Evolutionary conservation across 495 filamentous ascomycete species (phyloP).

Genomic region (Staphylotrichum tortipilum): DNA sequence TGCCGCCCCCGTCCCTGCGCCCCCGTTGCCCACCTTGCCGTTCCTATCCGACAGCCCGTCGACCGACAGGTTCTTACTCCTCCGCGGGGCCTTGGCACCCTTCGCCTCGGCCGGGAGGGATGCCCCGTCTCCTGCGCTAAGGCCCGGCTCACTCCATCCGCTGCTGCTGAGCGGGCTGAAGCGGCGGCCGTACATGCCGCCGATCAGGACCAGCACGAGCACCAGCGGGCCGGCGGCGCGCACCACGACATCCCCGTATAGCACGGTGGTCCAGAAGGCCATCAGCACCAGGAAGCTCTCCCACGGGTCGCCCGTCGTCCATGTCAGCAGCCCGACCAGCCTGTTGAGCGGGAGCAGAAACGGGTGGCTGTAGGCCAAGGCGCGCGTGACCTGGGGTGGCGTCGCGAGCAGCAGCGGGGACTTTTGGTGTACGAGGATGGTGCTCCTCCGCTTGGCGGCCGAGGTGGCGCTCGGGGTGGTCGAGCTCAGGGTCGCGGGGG

Average conservation of each 20-base stretch:
- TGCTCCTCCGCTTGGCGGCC: constrained; percentile 69
- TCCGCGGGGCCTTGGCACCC: constrained; percentile 9
- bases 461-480: constrained; percentile 43
- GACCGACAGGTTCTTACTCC: constrained; percentile 25
- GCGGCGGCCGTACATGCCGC: constrained; percentile 85
- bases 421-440: constrained; percentile 93
- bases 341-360: constrained; percentile 83
- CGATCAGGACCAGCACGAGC: constrained; percentile 66
- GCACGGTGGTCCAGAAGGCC: constrained; percentile 71
- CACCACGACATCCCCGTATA: constrained; percentile 79
- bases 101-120: constrained; percentile 11
- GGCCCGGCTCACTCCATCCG: constrained; percentile 50
- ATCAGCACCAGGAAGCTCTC: constrained; percentile 87
- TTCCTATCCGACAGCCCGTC: constrained; percentile 39
- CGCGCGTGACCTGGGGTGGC: constrained; percentile 84
- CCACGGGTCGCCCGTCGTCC: constrained; percentile 90
- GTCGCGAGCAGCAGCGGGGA: constrained; percentile 88
- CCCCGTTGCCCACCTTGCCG: constrained; percentile 31
- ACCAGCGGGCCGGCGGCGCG: constrained; percentile 74
- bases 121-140: constrained; percentile 15
- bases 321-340: constrained; percentile 74
- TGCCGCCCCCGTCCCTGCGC: constrained; percentile 33
- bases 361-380: constrained; percentile 87
- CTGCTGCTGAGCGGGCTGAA: constrained; percentile 86
- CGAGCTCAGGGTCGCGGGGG: constrained; percentile 66